Evolutionary conservation across 1,284 basidiomycete genomes (phyloP), one percentile per base, ranked within the genome.

Genomic region (Takashimella koratensis): DNA sequence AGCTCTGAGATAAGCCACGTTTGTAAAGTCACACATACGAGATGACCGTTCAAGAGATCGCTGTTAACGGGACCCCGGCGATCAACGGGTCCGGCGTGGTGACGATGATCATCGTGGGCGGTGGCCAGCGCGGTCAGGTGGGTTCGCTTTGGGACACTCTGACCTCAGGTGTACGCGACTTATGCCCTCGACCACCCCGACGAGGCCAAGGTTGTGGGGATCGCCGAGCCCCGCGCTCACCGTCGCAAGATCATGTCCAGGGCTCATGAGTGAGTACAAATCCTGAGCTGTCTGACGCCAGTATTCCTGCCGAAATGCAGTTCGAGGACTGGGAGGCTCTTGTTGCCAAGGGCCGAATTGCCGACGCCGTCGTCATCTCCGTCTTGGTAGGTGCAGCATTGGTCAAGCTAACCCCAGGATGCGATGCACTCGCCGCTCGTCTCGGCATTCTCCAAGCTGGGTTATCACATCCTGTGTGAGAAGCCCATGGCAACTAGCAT

Each of bases 391-490:
- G n/a, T 53, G 53, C 39, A 44, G 56, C 16, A 41, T 40, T 51
- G 53, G 25, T 4, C 12, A 86, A 88, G 57, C n/a, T n/a, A n/a
- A n/a, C n/a, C n/a, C n/a, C n/a, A n/a, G n/a, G 89, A 92, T 65
- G 76, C 81, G 43, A 80, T 89, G 80, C 89, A 92, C 66, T 78
- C 81, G 27, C 84, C 86, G 58, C 84, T 89, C 11, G 83, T 85
- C 0, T 65, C 82, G 5, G 86, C 85, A 0, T 91, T 90, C 72
- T 84, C 85, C 1, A 80, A 79, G 51, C 86, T 88, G 65, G 88
- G 88, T 1, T 92, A 91, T 68, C 84, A 90, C 66, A 87, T 93
- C 53, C 79, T 93, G 24, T 90, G 89, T 70, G 89, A 93, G 79
- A 93, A 92, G 70, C 90, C 89, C 0, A 89, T 93, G 86, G 87